Base-by-base conservation (phyloP, 2,329 filamentous ascomycete species). In the Tolypocladium tropicale region DNA sequence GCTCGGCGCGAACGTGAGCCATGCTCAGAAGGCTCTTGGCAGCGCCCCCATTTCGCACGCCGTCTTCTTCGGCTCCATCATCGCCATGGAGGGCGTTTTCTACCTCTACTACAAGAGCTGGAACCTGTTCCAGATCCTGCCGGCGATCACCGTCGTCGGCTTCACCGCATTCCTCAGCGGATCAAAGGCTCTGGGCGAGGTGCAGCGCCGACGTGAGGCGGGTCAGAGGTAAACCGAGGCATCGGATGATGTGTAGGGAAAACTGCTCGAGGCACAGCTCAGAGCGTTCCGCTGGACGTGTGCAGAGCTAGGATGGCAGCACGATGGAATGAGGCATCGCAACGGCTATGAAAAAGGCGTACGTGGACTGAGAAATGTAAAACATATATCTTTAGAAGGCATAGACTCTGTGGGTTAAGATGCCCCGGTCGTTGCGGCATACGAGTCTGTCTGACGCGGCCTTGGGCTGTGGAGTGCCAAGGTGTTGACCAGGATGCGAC, bases 71-170 rank as follows among this genome's bases (percentile, higher is more conserved):
- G 89, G 88, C 53, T 96, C 91, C 6, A 84, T 99, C 56, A 59
- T 96, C 41, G 84, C 85, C 25, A 89, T 99, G 78, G 94, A 99
- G 72, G 88, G 82, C 18, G 85, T 96, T 56, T 96, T 99, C 75
- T 93, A 94, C 77, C 75, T 96, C 62, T 99, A 99, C 80, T 97
- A 97, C 74, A 87, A 82, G 54, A 83, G 76, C 67, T 96, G 93
- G 92, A 96, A 86, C 67, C 78, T 99, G 50, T 96, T 97, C 79
- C 87, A 96, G 76, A 84, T 84, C 16, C 78, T 99, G 53, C 92
- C 91, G 5, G 85, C 84, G 30, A 84, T 87, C 55, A 78, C 78
- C 36, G 74, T 85, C 48, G 81, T 94, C 33, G 84, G 85, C 18
- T 73, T 81, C 30, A 81, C 91, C 55, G 83, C 89, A 12, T 90